Evolutionary conservation across 495 filamentous ascomycete genomes (phyloP), one percentile per base, ranked within the genome.

Genomic region (Sabuloglossum arenarium): DNA sequence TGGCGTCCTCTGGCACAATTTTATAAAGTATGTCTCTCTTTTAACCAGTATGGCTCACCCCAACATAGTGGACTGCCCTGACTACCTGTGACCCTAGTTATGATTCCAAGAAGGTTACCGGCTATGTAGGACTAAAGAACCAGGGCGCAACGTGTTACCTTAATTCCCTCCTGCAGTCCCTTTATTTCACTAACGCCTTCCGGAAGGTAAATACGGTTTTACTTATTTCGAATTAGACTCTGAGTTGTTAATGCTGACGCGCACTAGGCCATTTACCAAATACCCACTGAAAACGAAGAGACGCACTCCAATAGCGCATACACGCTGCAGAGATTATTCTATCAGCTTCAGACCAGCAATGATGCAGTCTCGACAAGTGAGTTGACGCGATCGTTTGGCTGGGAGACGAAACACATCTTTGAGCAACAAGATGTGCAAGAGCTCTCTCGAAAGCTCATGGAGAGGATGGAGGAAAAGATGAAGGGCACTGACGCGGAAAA

Each of bases 381-480:
- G 63, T 79, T 99, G 19, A 99, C 91, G 0, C 79, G 79, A 57
- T 95, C 93, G 0, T 99, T 99, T 69, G 91, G 91, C 29, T 99
- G 91, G 91, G 90, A 99, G 61, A 90, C 88, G 0, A 80, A 84
- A 59, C 90, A 99, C 66, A 95, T 96, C 31, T 99, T 99, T 67
- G 93, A 95, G 66, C 91, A 99, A 66, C 91, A 99, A 70, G 91
- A 99, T 69, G 91, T 99, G 8, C 91, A 99, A 64, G 91, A 99
- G 66, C 72, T 99, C 19, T 95, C 88, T 19, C 77, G 91, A 43
- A 95, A 96, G 65, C 73, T 99, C 30, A 97, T 99, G 84, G 91
- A 99, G 67, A 80, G 83, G 47, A 78, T 99, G 70, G 91, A 97
- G 64, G 80, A 88, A 63, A 87, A 83, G 65, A 99, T 99, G 91